These are phyloP conservation scores for Fusarium sp. DNA, from an alignment of 2,329 filamentous ascomycete genomes.

Conservation along the genomic window DNA sequence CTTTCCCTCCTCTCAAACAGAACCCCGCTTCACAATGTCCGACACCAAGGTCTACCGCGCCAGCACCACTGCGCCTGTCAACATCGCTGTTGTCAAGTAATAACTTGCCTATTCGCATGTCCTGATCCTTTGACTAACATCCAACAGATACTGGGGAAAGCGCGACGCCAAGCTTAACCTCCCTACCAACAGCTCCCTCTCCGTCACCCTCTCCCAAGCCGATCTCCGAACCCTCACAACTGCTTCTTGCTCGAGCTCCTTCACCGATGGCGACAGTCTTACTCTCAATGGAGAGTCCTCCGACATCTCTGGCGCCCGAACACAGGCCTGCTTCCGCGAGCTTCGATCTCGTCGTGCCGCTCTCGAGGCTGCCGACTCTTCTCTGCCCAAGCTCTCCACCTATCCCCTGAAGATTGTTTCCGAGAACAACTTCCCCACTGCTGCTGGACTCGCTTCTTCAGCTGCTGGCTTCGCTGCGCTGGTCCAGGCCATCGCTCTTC, in stretches of 20 bases:
- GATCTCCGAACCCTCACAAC: constrained; percentile 97
- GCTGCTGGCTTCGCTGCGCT: constrained; percentile 78
- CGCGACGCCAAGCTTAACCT: constrained; percentile 94
- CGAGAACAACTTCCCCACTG: constrained; percentile 99
- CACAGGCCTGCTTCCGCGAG: constrained; percentile 93
- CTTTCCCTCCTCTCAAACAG: neutral
- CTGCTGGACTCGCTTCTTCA: constrained; percentile 85
- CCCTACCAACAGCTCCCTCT: constrained; percentile 97
- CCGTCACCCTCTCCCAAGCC: constrained; percentile 93
- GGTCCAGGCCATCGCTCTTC: constrained; percentile 88
- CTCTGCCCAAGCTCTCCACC: constrained; percentile 84
- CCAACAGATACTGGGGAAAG: constrained; percentile 86
- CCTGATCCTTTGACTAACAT: constrained; percentile 2
- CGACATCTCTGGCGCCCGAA: constrained; percentile 88
- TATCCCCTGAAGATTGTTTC: constrained; percentile 88
- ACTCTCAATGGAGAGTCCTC: constrained; percentile 86
- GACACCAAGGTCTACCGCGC: constrained; percentile 81
- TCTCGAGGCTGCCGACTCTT: constrained; percentile 78
- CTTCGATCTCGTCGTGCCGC: constrained; percentile 81
- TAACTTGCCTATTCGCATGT: constrained; percentile 25
- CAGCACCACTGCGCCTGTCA: constrained; percentile 96
- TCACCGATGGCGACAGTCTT: constrained; percentile 76
- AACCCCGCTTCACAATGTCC: constrained; percentile 55
- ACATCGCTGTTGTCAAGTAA: constrained; percentile 97
- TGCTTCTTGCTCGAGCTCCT: constrained; percentile 85